A percentile compares a stretch with the other conserved stretches of the same genome.
These are phyloP conservation scores for Avicennia marina DNA, from an alignment of 257 asterid species.

Conservation along the genomic window DNA sequence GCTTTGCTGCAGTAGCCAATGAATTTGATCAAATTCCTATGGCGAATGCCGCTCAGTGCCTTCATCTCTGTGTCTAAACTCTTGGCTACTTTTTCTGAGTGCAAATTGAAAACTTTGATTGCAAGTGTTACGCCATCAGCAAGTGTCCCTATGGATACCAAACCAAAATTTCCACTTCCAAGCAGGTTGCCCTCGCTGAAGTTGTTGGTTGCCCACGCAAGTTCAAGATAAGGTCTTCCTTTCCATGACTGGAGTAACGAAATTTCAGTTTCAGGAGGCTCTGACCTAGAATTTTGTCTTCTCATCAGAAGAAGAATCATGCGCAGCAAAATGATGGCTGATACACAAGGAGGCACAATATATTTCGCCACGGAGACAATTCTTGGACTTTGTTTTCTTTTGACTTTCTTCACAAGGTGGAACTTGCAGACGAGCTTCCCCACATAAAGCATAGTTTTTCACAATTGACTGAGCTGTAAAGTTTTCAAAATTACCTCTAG, in stretches of 20 bases:
- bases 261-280: not conserved
- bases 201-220: constrained; percentile 12
- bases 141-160: constrained; percentile 16
- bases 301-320: not conserved
- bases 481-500: constrained; percentile 21
- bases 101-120: constrained; percentile 27
- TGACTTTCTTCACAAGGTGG: not conserved
- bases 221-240: constrained; percentile 16
- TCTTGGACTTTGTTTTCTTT: not conserved
- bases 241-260: not conserved
- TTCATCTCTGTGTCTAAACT: constrained; percentile 27
- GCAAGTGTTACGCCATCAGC: constrained; percentile 10
- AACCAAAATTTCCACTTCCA: constrained; percentile 19
- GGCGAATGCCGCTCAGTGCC: constrained; percentile 28
- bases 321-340: not conserved
- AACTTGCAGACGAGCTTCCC: not conserved
- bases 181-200: constrained; percentile 12
- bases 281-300: not conserved
- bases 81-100: constrained; percentile 15
- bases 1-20: constrained; percentile 26
- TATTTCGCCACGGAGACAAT: no score
- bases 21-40: constrained; percentile 28
- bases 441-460: not conserved
- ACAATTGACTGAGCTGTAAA: constrained; percentile 5
- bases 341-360: no score